Base-by-base conservation (phyloP, 2,329 filamentous ascomycete species). In the Pezicula neosporulosa region DNA sequence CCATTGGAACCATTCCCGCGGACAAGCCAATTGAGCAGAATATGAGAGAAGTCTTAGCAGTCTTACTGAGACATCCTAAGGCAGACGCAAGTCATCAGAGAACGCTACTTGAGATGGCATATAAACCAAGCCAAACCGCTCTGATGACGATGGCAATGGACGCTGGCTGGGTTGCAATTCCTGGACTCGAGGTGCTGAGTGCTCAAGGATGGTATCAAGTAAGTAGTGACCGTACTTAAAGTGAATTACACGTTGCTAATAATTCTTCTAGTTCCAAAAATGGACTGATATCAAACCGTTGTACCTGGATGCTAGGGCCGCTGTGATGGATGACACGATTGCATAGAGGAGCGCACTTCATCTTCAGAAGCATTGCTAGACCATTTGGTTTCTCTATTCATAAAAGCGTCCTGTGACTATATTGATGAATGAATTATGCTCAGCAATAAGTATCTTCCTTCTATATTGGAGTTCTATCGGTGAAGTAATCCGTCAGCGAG, bases 91-190 rank as follows among this genome's bases (percentile, higher is more conserved):
- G 43, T 5, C 44, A 68, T 15, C 60, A 70, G 24, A 79, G 81
- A 18, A 81, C 94, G 12, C 71, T 97, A 54, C 72, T 97, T 3
- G 94, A 99, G 70, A 96, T 99, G 92, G 93, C 94, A 2, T 99
- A 99, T 70, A 95, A 93, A 70, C 94, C 94, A 18, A 76, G 81
- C 0, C 80, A 89, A 48, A 99, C 94, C 4, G 82, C 86, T 7
- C 71, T 96, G 59, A 97, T 97, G 85, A 80, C 88, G 66, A 74
- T 97, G 66, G 93, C 92, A 2, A 78, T 84, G 61, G 81, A 87
- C 59, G 81, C 81, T 12, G 86, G 86, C 3, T 99, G 94, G 94
- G 79, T 74, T 50, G 90, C 87, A 2, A 86, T 97, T 56, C 86
- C 90, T 7, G 94, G 94, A 0, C 71, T 97, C 37, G 94, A 99